Evolutionary conservation across 2,329 filamentous ascomycete species (phyloP).

Genomic region (Pseudocercospora ulei): DNA sequence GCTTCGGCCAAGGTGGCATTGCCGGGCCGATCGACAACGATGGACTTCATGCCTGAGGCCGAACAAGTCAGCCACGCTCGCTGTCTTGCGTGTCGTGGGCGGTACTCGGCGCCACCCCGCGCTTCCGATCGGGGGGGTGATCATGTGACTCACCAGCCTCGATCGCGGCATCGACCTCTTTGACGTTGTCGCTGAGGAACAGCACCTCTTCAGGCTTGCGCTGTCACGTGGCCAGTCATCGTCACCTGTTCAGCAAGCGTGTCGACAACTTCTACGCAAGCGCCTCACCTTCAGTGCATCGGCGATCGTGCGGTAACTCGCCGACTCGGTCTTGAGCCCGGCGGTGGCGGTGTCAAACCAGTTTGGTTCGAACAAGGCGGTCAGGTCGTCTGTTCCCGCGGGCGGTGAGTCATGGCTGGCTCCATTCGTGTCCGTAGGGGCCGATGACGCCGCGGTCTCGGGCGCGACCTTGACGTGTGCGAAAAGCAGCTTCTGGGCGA

Average conservation of each 20-base stretch:
- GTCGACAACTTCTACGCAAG: too few species aligned
- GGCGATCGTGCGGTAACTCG: constrained; percentile 60
- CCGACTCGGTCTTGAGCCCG: constrained; percentile 58
- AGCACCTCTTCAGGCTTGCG: constrained; percentile 49
- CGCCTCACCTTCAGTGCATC: constrained; percentile 35
- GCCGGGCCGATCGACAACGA: constrained; percentile 52
- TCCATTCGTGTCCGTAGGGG: constrained; percentile 6
- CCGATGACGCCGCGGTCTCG: constrained; percentile 15
- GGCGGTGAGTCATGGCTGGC: constrained; percentile 24
- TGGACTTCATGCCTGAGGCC: constrained; percentile 34
- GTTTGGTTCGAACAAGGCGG: constrained; percentile 46
- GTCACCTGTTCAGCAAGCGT: too few species aligned
- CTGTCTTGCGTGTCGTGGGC: not conserved
- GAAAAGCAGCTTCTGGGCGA: constrained; percentile 73
- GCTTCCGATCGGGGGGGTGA: not conserved
- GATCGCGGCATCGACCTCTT: constrained; percentile 43
- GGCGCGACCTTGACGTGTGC: constrained; percentile 41
- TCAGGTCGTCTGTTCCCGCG: constrained; percentile 47
- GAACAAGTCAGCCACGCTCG: not conserved
- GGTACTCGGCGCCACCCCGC: not conserved
- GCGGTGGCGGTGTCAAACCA: constrained; percentile 78
- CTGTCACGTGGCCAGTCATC: constrained; percentile 28
- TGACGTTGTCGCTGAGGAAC: constrained; percentile 74
- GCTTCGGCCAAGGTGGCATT: constrained; percentile 54
- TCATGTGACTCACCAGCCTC: constrained; percentile 26